These are phyloP conservation scores for Pichia ethanolica DNA, from an alignment of 805 yeast species.

Conservation along the genomic window DNA sequence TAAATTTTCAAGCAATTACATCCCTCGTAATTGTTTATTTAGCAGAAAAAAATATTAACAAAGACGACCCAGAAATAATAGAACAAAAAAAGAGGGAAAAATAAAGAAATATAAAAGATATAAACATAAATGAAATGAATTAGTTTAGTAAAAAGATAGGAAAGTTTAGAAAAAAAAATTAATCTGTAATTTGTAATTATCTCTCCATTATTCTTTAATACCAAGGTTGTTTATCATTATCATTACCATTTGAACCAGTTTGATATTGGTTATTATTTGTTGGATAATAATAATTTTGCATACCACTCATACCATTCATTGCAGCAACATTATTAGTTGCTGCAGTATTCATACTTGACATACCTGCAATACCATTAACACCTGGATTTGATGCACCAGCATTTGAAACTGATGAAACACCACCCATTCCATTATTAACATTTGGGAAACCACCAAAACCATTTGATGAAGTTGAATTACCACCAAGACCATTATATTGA, in stretches of 20 bases:
- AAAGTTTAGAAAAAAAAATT: background rate
- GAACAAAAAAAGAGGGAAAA: too few relatives aligned
- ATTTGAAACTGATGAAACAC: background rate
- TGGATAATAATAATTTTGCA: conserved; percentile 4
- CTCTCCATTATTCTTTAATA: background rate
- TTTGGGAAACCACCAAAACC: conserved; percentile 9
- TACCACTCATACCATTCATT: conserved; percentile 2
- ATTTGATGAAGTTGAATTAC: conserved; percentile 9
- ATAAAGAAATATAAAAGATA: background rate
- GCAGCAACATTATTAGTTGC: too few relatives aligned
- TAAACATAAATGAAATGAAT: background rate
- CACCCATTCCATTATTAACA: conserved; percentile 7
- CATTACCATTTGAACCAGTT: conserved; percentile 6
- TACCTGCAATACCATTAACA: background rate
- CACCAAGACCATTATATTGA: conserved; percentile 2
- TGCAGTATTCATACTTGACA: background rate
- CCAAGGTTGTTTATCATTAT: conserved; percentile 1
- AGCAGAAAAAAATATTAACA: background rate
- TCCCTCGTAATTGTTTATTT: too few relatives aligned
- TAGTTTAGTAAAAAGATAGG: background rate
- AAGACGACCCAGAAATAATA: background rate
- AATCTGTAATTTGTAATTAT: background rate
- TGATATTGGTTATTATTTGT: conserved; percentile 4
- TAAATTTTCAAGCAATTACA: background rate
- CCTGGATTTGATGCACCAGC: conserved; percentile 4